Conservation (phyloP, 768 basidiomycete species). For the Coprinopsis marcescibilis region DNA sequence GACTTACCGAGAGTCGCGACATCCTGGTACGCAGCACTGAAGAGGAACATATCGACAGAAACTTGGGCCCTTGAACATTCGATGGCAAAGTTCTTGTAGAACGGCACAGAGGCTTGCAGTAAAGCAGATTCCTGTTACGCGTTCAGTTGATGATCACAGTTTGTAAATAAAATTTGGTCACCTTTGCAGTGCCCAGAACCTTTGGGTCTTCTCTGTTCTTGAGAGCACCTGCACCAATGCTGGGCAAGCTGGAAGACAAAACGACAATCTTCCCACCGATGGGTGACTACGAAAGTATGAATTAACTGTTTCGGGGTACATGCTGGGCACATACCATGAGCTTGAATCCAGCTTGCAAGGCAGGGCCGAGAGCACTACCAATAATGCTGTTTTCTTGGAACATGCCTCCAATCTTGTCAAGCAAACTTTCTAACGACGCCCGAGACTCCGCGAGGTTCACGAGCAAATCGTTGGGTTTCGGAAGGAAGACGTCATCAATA, state of each 20-base stretch:
- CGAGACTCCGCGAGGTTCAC: slow-evolving; percentile 89
- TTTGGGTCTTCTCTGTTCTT: slow-evolving; percentile 98
- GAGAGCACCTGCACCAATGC: slow-evolving; percentile 81
- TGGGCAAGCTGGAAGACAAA: slow-evolving; percentile 81
- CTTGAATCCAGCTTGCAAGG: slow-evolving; percentile 93
- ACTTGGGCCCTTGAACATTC: slow-evolving; percentile 97
- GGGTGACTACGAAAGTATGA: slow-evolving; percentile 47
- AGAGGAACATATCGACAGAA: slow-evolving; percentile 99
- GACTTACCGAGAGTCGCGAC: slow-evolving; percentile 87
- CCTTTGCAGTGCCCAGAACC: slow-evolving; percentile 90
- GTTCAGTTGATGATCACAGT: neutral
- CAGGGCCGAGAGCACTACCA: slow-evolving; percentile 92
- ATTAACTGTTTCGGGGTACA: slow-evolving; percentile 3
- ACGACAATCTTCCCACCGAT: slow-evolving; percentile 95
- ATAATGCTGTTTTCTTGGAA: slow-evolving; percentile 94
- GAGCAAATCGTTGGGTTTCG: slow-evolving; percentile 93
- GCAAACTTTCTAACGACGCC: slow-evolving; percentile 70
- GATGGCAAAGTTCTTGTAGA: slow-evolving; percentile 98
- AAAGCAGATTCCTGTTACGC: slow-evolving; percentile 73
- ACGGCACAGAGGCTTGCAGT: slow-evolving; percentile 87
- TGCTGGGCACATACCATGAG: slow-evolving; percentile 56
- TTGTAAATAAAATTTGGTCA: slow-evolving; percentile 18
- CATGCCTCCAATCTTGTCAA: slow-evolving; percentile 89
- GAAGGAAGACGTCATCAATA: slow-evolving; percentile 94
- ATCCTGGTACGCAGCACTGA: slow-evolving; percentile 90